Evolutionary conservation across 1,284 basidiomycete genomes (phyloP).

Genomic region (Xerocomus minutiporus): DNA sequence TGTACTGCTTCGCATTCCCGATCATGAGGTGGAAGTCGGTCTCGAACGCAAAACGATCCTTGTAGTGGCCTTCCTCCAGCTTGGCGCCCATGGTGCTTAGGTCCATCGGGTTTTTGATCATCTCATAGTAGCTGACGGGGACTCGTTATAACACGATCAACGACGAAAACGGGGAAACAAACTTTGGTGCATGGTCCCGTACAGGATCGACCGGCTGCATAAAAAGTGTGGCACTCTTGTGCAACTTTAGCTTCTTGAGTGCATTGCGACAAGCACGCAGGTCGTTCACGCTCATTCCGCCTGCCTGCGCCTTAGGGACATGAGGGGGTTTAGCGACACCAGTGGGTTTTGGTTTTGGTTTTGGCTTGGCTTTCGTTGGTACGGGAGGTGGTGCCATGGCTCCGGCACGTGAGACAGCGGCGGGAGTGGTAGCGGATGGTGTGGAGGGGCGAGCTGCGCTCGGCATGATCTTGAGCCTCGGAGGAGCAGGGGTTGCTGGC

Average conservation of each 20-base stretch:
- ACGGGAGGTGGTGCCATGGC: constrained; percentile 34
- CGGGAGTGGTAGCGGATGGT: constrained; percentile 17
- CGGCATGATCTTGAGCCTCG: constrained; percentile 54
- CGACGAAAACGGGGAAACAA: constrained; percentile 29
- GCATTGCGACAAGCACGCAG: constrained; percentile 76
- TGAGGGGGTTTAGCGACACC: constrained; percentile 43
- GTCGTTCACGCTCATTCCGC: constrained; percentile 81
- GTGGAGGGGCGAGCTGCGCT: constrained; percentile 21
- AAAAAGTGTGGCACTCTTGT: constrained; percentile 74
- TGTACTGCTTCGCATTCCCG: constrained; percentile 86
- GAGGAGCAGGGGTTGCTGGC: constrained; percentile 40
- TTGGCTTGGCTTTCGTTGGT: constrained; percentile 35
- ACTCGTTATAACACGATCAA: constrained; percentile 3
- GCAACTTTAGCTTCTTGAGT: constrained; percentile 73
- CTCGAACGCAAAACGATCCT: constrained; percentile 79
- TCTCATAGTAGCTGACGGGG: constrained; percentile 71
- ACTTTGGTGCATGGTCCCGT: constrained; percentile 82
- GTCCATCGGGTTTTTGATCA: constrained; percentile 95
- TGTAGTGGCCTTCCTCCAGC: constrained; percentile 84
- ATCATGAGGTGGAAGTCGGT: constrained; percentile 88
- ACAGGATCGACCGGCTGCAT: constrained; percentile 88
- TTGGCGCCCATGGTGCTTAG: constrained; percentile 86
- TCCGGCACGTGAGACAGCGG: constrained; percentile 19
- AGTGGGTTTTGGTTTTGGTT: constrained; percentile 33
- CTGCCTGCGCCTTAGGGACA: constrained; percentile 69